Base-by-base conservation (phyloP, 2,329 filamentous ascomycete species). In the Penicillium decumbens region DNA sequence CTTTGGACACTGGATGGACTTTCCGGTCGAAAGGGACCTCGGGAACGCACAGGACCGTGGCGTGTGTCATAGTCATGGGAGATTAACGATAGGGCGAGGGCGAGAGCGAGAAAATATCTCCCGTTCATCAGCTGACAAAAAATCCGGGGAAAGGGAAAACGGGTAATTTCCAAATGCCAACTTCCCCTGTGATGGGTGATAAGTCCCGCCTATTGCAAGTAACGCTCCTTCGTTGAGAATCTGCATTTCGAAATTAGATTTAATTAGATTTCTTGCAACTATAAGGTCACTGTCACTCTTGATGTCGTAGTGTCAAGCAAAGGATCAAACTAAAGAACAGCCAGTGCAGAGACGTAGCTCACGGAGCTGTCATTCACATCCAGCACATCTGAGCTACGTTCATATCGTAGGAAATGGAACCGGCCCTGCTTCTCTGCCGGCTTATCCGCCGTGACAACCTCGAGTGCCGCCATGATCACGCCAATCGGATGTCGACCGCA, bases 401-500 rank as follows among this genome's bases (percentile, higher is more conserved):
- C 85, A 69, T 98, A 98, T 62, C 87, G 78, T 48, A 95, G 78
- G 62, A 97, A 89, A 60, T 80, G 82, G 70, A 97, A 95, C 45
- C 68, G 77, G 3, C 81, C 76, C 50, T 71, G 71, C 45, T 61
- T 62, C 54, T 68, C 65, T 8, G 67, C 66, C 24, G 63, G 59
- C 45, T 75, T 71, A 20, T 68, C 65, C 1, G 47, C 51, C 8
- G 72, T 68, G 28, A 88, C 65, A 42, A 77, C 72, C 72, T 96
- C 91, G 52, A 97, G 70, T 0, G 87, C 90, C 0, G 91, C 89
- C 89, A 98, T 90, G 32, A 87, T 80, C 3, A 97, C 85, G 0
- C 93, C 91, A 61, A 98, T 97, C 0, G 93, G 93, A 73, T 98
- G 93, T 42, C 92, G 79, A 3, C 93, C 93, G 64, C 93, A 98